Base-by-base conservation (phyloP, 139 green algal species). In the Coelastrella sp. region DNA sequence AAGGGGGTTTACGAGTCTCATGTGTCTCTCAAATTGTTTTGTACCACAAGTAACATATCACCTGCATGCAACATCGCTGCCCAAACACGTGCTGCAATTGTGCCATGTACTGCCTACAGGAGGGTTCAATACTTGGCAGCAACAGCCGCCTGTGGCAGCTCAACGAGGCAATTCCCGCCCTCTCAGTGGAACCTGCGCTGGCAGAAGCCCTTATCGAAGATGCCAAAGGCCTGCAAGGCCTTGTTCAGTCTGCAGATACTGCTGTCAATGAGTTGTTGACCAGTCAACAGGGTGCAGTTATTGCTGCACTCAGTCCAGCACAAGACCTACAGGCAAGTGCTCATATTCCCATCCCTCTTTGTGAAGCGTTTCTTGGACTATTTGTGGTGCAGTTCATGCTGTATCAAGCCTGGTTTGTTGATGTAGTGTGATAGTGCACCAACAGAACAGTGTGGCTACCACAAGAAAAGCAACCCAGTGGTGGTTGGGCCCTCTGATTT, bases 111-210 rank as follows among this genome's bases (percentile, higher is more conserved):
- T 47, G 19, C 10, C 16, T 56, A 13, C 73, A 90, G 74, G 54
- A 78, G 17, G 87, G 76, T 47, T 60, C 65, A 19, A 64, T 54
- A 4, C 56, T 86, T 3, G 61, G 60, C 10, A 23, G 23, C 23
- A 74, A 32, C 60, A 75, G 64, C 4, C n/a, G 14, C 19, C 56
- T 91, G 32, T 91, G 87, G 87, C 87, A 91, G 66, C 17, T 91
- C 4, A 91, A 64, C 16, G 87, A 91, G 77, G 58, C 87, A 5
- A 5, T 91, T 0, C 87, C 87, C 3, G 56, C 32, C 5, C 78
- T 91, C 19, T 87, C 78, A n/a, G 65, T 59, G 17, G 87, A 91
- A 73, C 87, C 87, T 5, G 65, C 65, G 17, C 64, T 81, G 19
- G 77, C 87, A 19, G 76, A 23, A n/a, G 56, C 65, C 0, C 78